Evolutionary conservation across 2,329 filamentous ascomycete species (phyloP).

Genomic region (Talaromyces amestolkiae): DNA sequence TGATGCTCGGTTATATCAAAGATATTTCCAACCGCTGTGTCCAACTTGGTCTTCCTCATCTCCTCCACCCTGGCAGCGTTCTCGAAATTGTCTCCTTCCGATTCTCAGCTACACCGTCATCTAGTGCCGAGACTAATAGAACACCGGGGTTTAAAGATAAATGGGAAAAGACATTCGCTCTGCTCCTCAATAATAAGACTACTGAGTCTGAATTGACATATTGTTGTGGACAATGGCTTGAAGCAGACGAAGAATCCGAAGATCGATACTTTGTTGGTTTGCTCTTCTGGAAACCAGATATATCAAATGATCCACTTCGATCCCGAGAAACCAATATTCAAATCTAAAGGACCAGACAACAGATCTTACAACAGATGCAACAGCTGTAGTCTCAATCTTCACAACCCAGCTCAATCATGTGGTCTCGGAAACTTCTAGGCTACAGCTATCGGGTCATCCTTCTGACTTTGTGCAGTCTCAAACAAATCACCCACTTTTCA

Average conservation of each 20-base stretch:
- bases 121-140: not conserved
- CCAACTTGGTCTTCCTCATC: not conserved
- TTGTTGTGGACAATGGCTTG: slow-evolving; percentile 12
- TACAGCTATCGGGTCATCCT: not conserved
- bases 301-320: not conserved
- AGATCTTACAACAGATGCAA: not conserved
- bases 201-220: not conserved
- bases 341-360: not conserved
- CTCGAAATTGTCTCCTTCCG: slow-evolving; percentile 2
- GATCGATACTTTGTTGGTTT: slow-evolving; percentile 11
- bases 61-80: not conserved
- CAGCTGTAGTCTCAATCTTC: not conserved
- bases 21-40: slow-evolving; percentile 3
- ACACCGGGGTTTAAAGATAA: not conserved
- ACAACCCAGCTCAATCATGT: slow-evolving; percentile 7
- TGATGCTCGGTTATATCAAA: slow-evolving; percentile 7
- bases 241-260: not conserved
- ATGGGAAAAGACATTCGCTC: not conserved
- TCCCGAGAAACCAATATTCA: slow-evolving; percentile 2
- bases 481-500: slow-evolving; percentile 7
- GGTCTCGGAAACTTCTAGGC: not conserved
- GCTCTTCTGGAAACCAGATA: slow-evolving; percentile 7
- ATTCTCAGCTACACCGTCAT: too few relatives aligned
- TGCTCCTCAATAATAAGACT: not conserved
- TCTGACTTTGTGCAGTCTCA: not conserved